phyloP scores from a whole-genome alignment of 2,329 filamentous ascomycete species.

The Sporothrix brunneoviolacea region DNA sequence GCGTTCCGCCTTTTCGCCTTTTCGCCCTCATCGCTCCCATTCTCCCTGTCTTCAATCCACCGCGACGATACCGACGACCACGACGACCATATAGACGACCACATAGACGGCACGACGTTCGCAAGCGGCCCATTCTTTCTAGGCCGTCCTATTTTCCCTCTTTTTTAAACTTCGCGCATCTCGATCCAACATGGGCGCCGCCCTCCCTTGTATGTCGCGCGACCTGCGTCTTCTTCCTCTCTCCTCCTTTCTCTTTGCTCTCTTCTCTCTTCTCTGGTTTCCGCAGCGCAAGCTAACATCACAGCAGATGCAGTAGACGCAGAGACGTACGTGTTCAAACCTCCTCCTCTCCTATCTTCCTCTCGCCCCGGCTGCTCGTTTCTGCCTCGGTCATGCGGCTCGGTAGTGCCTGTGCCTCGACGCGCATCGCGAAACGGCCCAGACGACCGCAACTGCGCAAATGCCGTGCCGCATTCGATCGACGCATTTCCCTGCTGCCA shows the following conservation, averaged over 20 bases:
- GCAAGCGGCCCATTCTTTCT: too few relatives aligned
- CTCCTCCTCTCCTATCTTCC: neutral
- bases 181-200: slow-evolving; percentile 14
- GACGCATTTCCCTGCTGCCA: neutral
- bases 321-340: slow-evolving; percentile 63
- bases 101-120: too few relatives aligned
- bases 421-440: too few relatives aligned
- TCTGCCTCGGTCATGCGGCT: neutral
- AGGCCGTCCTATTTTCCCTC: neutral
- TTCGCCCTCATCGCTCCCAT: neutral
- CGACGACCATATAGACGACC: neutral
- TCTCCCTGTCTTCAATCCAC: too few relatives aligned
- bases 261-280: too few relatives aligned
- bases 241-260: neutral
- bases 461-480: neutral
- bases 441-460: neutral
- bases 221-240: neutral
- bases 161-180: neutral
- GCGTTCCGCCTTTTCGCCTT: neutral
- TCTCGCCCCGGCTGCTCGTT: neutral
- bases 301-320: slow-evolving; percentile 92
- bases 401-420: neutral
- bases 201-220: slow-evolving; percentile 17
- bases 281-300: neutral
- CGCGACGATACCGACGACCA: neutral